Percentiles rank a stretch among this genome's conserved stretches.
Evolutionary conservation across 148 eudicot genomes (phyloP).

Genomic region (Suaeda aralocaspica): DNA sequence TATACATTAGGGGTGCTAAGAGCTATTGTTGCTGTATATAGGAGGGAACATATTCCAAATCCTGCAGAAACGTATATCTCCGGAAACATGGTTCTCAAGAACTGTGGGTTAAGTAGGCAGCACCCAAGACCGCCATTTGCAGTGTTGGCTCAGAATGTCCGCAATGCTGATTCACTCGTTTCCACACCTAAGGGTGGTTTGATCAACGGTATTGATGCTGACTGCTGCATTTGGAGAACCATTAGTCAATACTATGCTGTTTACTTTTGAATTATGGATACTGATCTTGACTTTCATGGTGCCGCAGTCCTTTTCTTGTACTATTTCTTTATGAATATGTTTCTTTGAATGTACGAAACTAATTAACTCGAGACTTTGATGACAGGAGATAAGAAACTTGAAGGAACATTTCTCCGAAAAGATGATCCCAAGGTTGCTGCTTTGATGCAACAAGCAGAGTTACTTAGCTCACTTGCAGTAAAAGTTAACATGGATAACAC

Average conservation of each 20-base stretch:
- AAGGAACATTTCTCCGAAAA: conserved; percentile 74
- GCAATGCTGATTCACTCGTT: conserved; percentile 22
- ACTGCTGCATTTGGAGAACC: conserved; percentile 20
- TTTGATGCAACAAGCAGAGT: conserved; percentile 80
- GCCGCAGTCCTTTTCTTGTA: conserved; percentile 14
- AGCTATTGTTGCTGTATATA: conserved; percentile 25
- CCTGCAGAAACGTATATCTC: conserved; percentile 25
- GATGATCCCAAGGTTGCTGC: conserved; percentile 80
- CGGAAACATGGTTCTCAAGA: conserved; percentile 32
- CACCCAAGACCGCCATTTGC: conserved; percentile 63
- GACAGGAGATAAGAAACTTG: conserved; percentile 38
- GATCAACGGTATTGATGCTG: conserved; percentile 45
- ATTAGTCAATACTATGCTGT: conserved; percentile 22
- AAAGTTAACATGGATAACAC: conserved; percentile 74
- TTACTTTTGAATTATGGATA: conserved; percentile 25
- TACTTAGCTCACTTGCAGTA: conserved; percentile 81
- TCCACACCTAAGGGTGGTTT: conserved; percentile 31
- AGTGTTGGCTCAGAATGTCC: conserved; percentile 51
- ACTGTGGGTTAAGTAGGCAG: conserved; percentile 31
- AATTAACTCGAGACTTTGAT: background rate
- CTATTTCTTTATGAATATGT: conserved; percentile 12
- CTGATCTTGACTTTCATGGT: conserved; percentile 22
- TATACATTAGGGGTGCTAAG: too few relatives aligned
- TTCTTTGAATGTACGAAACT: background rate
- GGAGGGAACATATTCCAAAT: conserved; percentile 49